Percentiles rank a stretch among this genome's conserved stretches.
These are phyloP conservation scores for Tylopilus subfusipes DNA, from an alignment of 768 basidiomycete species.

Conservation along the genomic window DNA sequence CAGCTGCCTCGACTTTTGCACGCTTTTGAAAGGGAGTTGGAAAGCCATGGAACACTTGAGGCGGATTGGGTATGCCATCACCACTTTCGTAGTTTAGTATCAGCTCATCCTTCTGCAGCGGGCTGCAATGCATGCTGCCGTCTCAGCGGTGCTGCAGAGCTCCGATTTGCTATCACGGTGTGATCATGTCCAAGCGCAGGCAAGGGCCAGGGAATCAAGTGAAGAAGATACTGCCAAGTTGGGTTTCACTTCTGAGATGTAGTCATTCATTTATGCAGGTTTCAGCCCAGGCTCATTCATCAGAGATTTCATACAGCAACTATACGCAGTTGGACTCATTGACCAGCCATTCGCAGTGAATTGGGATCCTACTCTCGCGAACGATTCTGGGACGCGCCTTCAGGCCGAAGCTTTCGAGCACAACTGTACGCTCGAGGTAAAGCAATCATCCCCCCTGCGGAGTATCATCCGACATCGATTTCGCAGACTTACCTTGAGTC, in stretches of 20 bases:
- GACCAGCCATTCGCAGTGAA: conserved; percentile 49
- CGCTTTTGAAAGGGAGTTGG: conserved; percentile 53
- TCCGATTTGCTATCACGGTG: conserved; percentile 55
- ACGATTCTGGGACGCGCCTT: conserved; percentile 48
- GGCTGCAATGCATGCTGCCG: conserved; percentile 46
- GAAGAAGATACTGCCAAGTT: conserved; percentile 26
- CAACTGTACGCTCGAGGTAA: conserved; percentile 57
- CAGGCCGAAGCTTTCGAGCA: conserved; percentile 58
- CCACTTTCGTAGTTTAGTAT: neutral
- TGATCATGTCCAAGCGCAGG: conserved; percentile 42
- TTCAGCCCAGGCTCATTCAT: conserved; percentile 26
- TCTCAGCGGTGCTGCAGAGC: conserved; percentile 47
- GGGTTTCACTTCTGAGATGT: neutral
- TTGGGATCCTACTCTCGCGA: conserved; percentile 48
- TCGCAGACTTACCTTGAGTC: conserved; percentile 47
- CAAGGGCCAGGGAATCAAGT: conserved; percentile 18
- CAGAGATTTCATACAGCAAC: conserved; percentile 43
- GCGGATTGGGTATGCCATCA: conserved; percentile 54
- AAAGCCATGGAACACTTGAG: conserved; percentile 43
- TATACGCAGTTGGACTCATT: conserved; percentile 52
- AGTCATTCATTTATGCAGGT: conserved; percentile 8
- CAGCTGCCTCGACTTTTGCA: conserved; percentile 62
- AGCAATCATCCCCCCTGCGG: neutral
- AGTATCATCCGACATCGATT: conserved; percentile 3
- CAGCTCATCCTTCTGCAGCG: conserved; percentile 27